Percentiles rank a stretch among this genome's conserved stretches.
Evolutionary conservation across 768 basidiomycete species (phyloP).

Genomic region (Tricholoma flavovirens): DNA sequence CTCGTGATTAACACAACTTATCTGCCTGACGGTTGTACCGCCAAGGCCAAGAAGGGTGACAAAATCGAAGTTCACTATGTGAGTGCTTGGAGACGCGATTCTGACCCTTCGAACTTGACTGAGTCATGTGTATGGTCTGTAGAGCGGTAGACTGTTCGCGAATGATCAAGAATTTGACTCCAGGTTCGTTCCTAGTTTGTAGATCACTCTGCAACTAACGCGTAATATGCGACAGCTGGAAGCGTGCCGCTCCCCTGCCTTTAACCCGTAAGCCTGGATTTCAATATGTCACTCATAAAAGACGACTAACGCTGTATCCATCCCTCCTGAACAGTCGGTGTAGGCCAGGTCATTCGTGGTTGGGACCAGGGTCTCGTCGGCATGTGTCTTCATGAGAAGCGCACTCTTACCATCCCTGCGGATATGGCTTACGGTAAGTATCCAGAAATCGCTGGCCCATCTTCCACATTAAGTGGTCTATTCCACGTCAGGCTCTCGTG

Average conservation of each 20-base stretch:
- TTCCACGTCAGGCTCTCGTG: conserved; percentile 53
- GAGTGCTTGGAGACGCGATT: conserved; percentile 12
- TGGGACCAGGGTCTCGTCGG: conserved; percentile 81
- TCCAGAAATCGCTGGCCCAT: neutral
- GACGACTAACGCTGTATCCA: neutral
- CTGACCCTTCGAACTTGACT: neutral
- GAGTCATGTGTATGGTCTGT: neutral
- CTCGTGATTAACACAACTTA: conserved; percentile 60
- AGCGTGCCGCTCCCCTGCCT: conserved; percentile 70
- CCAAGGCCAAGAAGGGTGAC: conserved; percentile 57
- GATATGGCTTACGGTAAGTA: conserved; percentile 75
- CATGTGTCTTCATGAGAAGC: conserved; percentile 87
- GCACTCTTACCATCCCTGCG: conserved; percentile 82
- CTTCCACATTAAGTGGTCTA: neutral
- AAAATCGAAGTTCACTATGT: conserved; percentile 76
- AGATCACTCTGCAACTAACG: neutral
- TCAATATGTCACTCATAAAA: neutral
- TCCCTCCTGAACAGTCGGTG: conserved; percentile 47
- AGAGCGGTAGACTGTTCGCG: conserved; percentile 78
- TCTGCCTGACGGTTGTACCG: conserved; percentile 49
- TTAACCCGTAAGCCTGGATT: conserved; percentile 57
- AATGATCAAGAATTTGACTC: conserved; percentile 88
- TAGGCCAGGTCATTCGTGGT: conserved; percentile 77
- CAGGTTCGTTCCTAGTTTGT: conserved; percentile 41
- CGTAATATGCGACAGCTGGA: conserved; percentile 36